A percentile compares a stretch with the other conserved stretches of the same genome.
Evolutionary conservation across 2,329 filamentous ascomycete genomes (phyloP).

Genomic region (Metarhizium humberi): DNA sequence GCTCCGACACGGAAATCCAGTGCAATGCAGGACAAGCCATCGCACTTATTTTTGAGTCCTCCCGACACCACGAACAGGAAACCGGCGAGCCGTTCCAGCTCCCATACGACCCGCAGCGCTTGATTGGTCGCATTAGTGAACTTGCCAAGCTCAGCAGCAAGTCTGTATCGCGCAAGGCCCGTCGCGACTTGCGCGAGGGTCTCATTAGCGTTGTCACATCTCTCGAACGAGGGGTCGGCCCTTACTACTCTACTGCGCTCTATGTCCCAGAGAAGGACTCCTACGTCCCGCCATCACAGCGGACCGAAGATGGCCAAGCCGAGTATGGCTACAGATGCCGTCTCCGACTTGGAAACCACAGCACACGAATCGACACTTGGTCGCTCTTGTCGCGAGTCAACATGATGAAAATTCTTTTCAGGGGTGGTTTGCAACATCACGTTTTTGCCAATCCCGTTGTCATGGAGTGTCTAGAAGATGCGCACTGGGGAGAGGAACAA

Average conservation of each 20-base stretch:
- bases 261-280: constrained; percentile 30
- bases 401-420: constrained; percentile 37
- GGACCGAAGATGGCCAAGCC: constrained; percentile 31
- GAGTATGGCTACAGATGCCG: constrained; percentile 46
- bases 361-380: constrained; percentile 41
- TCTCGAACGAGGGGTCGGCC: constrained; percentile 43
- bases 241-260: constrained; percentile 42
- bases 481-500: constrained; percentile 20
- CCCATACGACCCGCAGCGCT: constrained; percentile 39
- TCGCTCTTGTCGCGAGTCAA: constrained; percentile 38
- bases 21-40: constrained; percentile 72
- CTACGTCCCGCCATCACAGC: constrained; percentile 30
- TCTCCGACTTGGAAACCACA: constrained; percentile 36
- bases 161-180: constrained; percentile 38
- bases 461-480: constrained; percentile 27
- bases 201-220: constrained; percentile 45
- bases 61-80: constrained; percentile 37
- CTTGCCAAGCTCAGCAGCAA: constrained; percentile 39
- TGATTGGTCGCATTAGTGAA: constrained; percentile 37
- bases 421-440: constrained; percentile 32
- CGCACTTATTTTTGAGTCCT: constrained; percentile 71
- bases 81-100: constrained; percentile 39
- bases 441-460: constrained; percentile 29
- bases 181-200: constrained; percentile 36
- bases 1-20: constrained; percentile 62